Percentiles rank a stretch among this genome's conserved stretches.
phyloP scores from a whole-genome alignment of 768 basidiomycete genomes.

The Austroboletus eburneus region DNA sequence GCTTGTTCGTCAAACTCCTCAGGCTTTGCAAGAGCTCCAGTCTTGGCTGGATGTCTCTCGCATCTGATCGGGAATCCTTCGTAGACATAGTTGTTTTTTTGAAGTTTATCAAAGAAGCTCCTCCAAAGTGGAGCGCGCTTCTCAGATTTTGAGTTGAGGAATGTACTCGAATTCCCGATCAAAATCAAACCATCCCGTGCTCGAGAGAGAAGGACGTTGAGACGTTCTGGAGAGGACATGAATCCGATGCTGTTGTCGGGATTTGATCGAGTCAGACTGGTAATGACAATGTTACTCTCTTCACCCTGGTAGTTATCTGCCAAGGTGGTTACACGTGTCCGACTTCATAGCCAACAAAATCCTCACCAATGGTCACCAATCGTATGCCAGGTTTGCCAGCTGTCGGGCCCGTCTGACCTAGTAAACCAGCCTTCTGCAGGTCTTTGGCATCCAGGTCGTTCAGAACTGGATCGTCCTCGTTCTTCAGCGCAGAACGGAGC shows the following conservation, averaged over 20 bases:
- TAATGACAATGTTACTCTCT: conserved; percentile 65
- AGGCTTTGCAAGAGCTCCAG: conserved; percentile 33
- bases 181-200: conserved; percentile 63
- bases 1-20: conserved; percentile 48
- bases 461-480: conserved; percentile 52
- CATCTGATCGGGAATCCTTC: conserved; percentile 61
- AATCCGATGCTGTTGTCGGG: conserved; percentile 56
- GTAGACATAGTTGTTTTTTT: conserved; percentile 42
- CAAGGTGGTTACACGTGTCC: neutral
- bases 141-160: conserved; percentile 47
- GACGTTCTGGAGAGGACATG: conserved; percentile 64
- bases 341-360: neutral
- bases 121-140: conserved; percentile 53
- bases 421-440: conserved; percentile 52
- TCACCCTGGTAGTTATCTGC: conserved; percentile 78
- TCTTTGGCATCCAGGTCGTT: conserved; percentile 62
- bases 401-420: conserved; percentile 35
- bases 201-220: conserved; percentile 72
- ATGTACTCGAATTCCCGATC: conserved; percentile 64
- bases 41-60: conserved; percentile 47
- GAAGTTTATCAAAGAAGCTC: conserved; percentile 43
- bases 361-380: conserved; percentile 62
- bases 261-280: conserved; percentile 62
- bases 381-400: conserved; percentile 45
- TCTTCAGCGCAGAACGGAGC: conserved; percentile 42